Evolutionary conservation across 257 asterid species (phyloP), one percentile per base, ranked within the genome.

Genomic region (Scutellaria baicalensis): DNA sequence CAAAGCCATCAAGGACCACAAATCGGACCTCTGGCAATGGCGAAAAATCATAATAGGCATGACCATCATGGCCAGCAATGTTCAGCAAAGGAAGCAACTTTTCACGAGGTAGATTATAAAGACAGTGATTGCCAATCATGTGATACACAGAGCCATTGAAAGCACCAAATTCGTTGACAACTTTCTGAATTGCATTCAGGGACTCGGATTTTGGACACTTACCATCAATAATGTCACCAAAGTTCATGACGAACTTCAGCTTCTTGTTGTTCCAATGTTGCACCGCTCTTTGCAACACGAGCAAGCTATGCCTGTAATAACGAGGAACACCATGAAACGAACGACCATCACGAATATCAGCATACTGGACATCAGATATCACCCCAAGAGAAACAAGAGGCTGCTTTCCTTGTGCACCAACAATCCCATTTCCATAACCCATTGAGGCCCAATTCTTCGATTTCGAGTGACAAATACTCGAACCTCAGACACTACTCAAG

Each of bases 111-210:
- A 94, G 95, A 80, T 94, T 94, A 81, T 94, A 94, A 27, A 94
- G 96, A 79, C 97, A 89, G 75, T 94, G 99, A 31, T 91, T 94
- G 18, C 99, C 99, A 51, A 91, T 94, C 95, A 91, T 85, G 92
- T 94, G 97, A 75, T 86, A 84, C 8, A 82, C 90, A 0, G 95
- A 89, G 45, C 99, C 96, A 14, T 77, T 18, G 67, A 81, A 91
- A 48, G 16, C 58, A 18, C 67, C 63, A 44, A 91, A 91, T 60
- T 84, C 93, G 10, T 75, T 18, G 45, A 82, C 75, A 36, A 91
- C 52, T 78, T 78, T 89, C 74, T 76, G 50, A 31, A 81, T 75
- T 43, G 97, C 87, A 42, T 68, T 52, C 52, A 85, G 69, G 55
- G 99, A 94, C 59, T 84, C 86, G 70, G 73, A 83, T 64, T 88